Conservation (phyloP, 371 early-diverging fungal genomes). For the Syncephalis plumigaleata region DNA sequence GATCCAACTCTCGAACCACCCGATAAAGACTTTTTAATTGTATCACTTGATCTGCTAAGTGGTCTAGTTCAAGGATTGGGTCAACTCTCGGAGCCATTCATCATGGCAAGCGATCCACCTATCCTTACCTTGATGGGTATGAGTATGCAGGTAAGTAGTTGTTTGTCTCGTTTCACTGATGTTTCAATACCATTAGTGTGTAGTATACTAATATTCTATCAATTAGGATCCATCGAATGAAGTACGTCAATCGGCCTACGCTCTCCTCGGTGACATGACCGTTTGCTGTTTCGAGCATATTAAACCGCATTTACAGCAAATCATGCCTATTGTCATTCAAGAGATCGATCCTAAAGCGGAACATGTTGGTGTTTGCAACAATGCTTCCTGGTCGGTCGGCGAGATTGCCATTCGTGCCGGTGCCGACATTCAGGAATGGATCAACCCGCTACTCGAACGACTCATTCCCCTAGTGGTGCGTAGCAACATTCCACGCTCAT, state of each 20-base stretch:
- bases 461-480: constrained; percentile 60
- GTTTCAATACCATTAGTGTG: no score
- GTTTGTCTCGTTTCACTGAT: neutral
- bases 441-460: constrained; percentile 56
- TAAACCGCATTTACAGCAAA: constrained; percentile 40
- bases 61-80: constrained; percentile 84
- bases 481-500: constrained; percentile 39
- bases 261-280: constrained; percentile 87
- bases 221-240: constrained; percentile 42
- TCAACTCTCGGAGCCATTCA: constrained; percentile 46
- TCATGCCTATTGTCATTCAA: constrained; percentile 57
- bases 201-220: no score
- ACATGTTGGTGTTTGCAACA: constrained; percentile 62
- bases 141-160: constrained; percentile 47
- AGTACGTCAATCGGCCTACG: constrained; percentile 83
- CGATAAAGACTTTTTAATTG: constrained; percentile 87
- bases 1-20: constrained; percentile 49
- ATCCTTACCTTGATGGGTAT: constrained; percentile 55
- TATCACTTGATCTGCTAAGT: constrained; percentile 82
- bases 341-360: constrained; percentile 44
- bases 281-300: constrained; percentile 60
- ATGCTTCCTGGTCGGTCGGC: constrained; percentile 90
- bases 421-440: constrained; percentile 45
- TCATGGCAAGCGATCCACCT: constrained; percentile 47
- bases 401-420: constrained; percentile 56